Conservation (phyloP, 768 basidiomycete genomes). For the Holtermanniella nyarrowii region DNA sequence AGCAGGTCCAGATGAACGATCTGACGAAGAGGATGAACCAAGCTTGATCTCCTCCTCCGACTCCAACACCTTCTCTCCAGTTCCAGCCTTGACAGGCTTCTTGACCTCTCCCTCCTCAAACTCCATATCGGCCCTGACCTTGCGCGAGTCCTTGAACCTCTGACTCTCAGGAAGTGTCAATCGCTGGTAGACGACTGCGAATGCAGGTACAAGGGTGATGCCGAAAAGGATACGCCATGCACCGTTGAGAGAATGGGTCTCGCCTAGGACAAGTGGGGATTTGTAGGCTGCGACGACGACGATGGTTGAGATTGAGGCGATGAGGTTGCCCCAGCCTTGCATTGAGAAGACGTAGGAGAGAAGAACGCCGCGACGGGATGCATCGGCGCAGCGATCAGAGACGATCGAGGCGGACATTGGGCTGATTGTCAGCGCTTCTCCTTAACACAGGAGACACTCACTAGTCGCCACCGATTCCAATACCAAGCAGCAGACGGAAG, state of each 20-base stretch:
- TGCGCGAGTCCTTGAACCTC: slow-evolving; percentile 16
- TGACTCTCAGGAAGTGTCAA: slow-evolving; percentile 59
- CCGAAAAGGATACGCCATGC: slow-evolving; percentile 43
- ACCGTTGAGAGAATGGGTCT: neutral
- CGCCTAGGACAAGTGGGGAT: slow-evolving; percentile 46
- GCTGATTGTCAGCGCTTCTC: neutral
- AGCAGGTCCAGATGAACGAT: neutral
- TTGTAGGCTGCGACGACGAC: slow-evolving; percentile 58
- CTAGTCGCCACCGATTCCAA: slow-evolving; percentile 69
- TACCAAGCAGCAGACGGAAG: slow-evolving; percentile 62
- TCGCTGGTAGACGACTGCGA: slow-evolving; percentile 64
- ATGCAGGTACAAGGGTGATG: slow-evolving; percentile 64
- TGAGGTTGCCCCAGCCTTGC: slow-evolving; percentile 66
- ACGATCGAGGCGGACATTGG: slow-evolving; percentile 43
- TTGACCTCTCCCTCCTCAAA: slow-evolving; percentile 22
- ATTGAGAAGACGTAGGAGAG: slow-evolving; percentile 41
- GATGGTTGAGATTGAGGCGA: slow-evolving; percentile 55
- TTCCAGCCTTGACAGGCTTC: slow-evolving; percentile 41
- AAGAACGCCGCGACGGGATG: slow-evolving; percentile 63
- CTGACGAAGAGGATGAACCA: neutral
- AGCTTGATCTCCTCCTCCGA: neutral
- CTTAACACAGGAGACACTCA: slow-evolving; percentile 56
- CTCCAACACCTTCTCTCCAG: neutral
- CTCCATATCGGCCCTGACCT: slow-evolving; percentile 8
- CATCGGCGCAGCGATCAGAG: slow-evolving; percentile 54